Conservation (phyloP, 2,329 filamentous ascomycete species). For the Sporothrix mexicana region DNA sequence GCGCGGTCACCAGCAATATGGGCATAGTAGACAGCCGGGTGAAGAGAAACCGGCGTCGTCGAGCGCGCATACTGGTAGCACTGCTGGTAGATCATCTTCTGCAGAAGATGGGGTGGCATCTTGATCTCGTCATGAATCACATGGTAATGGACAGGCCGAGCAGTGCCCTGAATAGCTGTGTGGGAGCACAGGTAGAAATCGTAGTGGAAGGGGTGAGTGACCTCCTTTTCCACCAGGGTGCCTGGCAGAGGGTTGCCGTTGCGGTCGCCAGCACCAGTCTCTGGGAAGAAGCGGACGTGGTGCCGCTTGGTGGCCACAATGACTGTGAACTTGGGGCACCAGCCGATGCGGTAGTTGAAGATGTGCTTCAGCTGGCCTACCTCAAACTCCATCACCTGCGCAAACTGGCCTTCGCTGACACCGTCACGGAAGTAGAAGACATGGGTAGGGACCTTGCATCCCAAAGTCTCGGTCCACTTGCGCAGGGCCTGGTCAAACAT, state of each 20-base stretch:
- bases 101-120: slow-evolving; percentile 70
- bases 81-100: slow-evolving; percentile 91
- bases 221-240: slow-evolving; percentile 83
- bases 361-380: slow-evolving; percentile 70
- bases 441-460: slow-evolving; percentile 66
- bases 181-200: slow-evolving; percentile 76
- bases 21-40: slow-evolving; percentile 93
- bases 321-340: slow-evolving; percentile 73
- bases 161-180: slow-evolving; percentile 87
- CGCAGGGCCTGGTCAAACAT: slow-evolving; percentile 69
- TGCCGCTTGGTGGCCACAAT: slow-evolving; percentile 93
- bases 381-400: slow-evolving; percentile 79
- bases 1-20: slow-evolving; percentile 86
- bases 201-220: slow-evolving; percentile 89
- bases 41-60: slow-evolving; percentile 87
- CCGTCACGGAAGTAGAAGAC: slow-evolving; percentile 94
- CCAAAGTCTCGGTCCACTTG: slow-evolving; percentile 65
- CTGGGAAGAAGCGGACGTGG: slow-evolving; percentile 90
- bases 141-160: slow-evolving; percentile 90
- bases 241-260: slow-evolving; percentile 86
- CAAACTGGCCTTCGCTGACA: slow-evolving; percentile 85
- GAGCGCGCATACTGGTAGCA: slow-evolving; percentile 93
- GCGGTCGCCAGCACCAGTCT: slow-evolving; percentile 60
- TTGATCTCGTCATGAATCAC: slow-evolving; percentile 82
- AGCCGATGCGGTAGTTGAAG: slow-evolving; percentile 50